These are phyloP conservation scores for Ulmus americana DNA, from an alignment of 331 rosid genomes.

Conservation along the genomic window DNA sequence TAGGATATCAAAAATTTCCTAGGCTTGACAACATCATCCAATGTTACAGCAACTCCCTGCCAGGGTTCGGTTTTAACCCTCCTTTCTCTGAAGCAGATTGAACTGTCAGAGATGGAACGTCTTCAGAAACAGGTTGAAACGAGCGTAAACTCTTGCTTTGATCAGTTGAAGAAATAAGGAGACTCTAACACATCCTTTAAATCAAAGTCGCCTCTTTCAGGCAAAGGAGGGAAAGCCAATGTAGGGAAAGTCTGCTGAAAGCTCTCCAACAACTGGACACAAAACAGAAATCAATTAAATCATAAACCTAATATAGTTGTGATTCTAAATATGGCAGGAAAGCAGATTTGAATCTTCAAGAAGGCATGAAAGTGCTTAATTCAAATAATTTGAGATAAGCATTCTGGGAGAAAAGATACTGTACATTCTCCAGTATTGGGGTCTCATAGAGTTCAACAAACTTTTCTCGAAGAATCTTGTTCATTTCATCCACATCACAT, in stretches of 20 bases:
- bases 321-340: background rate
- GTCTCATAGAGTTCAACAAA: slow-evolving; percentile 80
- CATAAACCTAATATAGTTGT: background rate
- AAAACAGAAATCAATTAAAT: slow-evolving; percentile 20
- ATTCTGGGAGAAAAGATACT: slow-evolving; percentile 25
- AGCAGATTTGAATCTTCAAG: background rate
- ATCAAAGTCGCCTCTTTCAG: slow-evolving; percentile 78
- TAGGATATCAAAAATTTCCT: background rate
- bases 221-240: slow-evolving; percentile 65
- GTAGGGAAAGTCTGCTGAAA: slow-evolving; percentile 67
- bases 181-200: slow-evolving; percentile 67
- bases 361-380: background rate
- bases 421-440: slow-evolving; percentile 78
- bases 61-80: slow-evolving; percentile 1
- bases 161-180: slow-evolving; percentile 85
- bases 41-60: background rate
- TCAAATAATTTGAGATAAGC: slow-evolving; percentile 7
- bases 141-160: slow-evolving; percentile 14
- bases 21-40: background rate
- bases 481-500: slow-evolving; percentile 81
- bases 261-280: slow-evolving; percentile 58
- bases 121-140: slow-evolving; percentile 12
- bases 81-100: background rate
- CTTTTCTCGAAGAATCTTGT: slow-evolving; percentile 67
- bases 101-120: slow-evolving; percentile 11